Conservation (phyloP, 2,329 filamentous ascomycete species). For the Aspergillus floridensis region DNA sequence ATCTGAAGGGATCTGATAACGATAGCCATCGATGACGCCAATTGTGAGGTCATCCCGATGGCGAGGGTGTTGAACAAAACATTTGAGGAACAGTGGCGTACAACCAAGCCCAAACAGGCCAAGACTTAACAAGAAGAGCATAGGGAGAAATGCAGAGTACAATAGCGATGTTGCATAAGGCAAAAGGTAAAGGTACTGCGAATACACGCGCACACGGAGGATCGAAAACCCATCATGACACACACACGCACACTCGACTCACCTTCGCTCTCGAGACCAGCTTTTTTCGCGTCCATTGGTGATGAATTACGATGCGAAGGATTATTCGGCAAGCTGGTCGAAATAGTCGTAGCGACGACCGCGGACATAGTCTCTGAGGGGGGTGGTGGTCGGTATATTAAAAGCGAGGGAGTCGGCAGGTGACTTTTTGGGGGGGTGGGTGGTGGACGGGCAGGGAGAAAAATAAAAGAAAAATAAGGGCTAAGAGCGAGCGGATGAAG, state of each 20-base stretch:
- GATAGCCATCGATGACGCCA: slow-evolving; percentile 36
- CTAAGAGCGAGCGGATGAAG: slow-evolving; percentile 22
- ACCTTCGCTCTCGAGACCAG: slow-evolving; percentile 41
- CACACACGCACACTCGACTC: slow-evolving; percentile 21
- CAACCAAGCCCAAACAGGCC: slow-evolving; percentile 30
- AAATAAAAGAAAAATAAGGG: slow-evolving; percentile 15
- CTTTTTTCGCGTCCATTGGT: slow-evolving; percentile 46
- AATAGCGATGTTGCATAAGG: slow-evolving; percentile 4
- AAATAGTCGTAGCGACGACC: slow-evolving; percentile 37
- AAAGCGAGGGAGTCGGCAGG: slow-evolving; percentile 17
- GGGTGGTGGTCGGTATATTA: slow-evolving; percentile 17
- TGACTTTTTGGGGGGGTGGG: slow-evolving; percentile 15
- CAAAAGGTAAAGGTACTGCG: slow-evolving; percentile 8
- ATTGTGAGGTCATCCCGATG: slow-evolving; percentile 38
- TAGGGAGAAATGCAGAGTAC: slow-evolving; percentile 10
- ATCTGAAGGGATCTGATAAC: slow-evolving; percentile 17
- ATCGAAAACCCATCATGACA: slow-evolving; percentile 13
- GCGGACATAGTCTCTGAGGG: slow-evolving; percentile 37
- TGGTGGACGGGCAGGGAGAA: slow-evolving; percentile 9
- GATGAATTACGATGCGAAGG: slow-evolving; percentile 36
- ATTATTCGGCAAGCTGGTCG: slow-evolving; percentile 29
- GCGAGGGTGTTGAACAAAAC: slow-evolving; percentile 26
- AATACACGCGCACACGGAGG: slow-evolving; percentile 9
- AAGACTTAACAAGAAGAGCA: slow-evolving; percentile 15
- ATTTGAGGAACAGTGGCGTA: slow-evolving; percentile 30